Evolutionary conservation across 2,329 filamentous ascomycete genomes (phyloP).

Genomic region (Bipolaris bicolor): DNA sequence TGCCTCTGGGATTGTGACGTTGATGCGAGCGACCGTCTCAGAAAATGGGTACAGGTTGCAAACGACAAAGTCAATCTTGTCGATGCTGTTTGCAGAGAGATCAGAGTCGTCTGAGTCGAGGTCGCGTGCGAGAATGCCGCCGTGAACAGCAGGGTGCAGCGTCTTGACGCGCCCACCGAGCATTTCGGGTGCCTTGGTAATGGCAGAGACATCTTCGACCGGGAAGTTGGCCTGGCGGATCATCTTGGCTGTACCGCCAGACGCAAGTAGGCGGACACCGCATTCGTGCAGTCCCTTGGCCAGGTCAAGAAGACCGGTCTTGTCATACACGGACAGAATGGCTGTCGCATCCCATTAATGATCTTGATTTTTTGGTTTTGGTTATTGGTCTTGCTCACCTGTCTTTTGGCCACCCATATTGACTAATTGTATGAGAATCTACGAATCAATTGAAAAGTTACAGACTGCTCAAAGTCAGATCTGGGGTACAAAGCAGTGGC

Average conservation of each 20-base stretch:
- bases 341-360: constrained; percentile 55
- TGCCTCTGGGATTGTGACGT: constrained; percentile 94
- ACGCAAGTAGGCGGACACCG: constrained; percentile 73
- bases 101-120: constrained; percentile 97
- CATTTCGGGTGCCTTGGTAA: constrained; percentile 95
- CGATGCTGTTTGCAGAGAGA: constrained; percentile 62
- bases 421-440: constrained; percentile 18
- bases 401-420: constrained; percentile 48
- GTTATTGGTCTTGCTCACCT: constrained; percentile 24
- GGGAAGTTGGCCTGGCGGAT: constrained; percentile 95
- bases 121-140: constrained; percentile 90
- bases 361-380: not conserved
- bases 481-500: constrained; percentile 28
- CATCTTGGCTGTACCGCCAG: constrained; percentile 93
- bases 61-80: constrained; percentile 59
- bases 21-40: constrained; percentile 95
- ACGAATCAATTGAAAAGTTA: constrained; percentile 23
- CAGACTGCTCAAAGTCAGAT: constrained; percentile 15
- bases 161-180: constrained; percentile 92
- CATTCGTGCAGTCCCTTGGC: constrained; percentile 48
- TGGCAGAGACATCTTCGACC: constrained; percentile 97
- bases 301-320: constrained; percentile 68
- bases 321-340: constrained; percentile 98
- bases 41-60: constrained; percentile 99
- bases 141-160: constrained; percentile 85